Conservation (phyloP, 345 rosid species). For the Microthlaspi erraticum region DNA sequence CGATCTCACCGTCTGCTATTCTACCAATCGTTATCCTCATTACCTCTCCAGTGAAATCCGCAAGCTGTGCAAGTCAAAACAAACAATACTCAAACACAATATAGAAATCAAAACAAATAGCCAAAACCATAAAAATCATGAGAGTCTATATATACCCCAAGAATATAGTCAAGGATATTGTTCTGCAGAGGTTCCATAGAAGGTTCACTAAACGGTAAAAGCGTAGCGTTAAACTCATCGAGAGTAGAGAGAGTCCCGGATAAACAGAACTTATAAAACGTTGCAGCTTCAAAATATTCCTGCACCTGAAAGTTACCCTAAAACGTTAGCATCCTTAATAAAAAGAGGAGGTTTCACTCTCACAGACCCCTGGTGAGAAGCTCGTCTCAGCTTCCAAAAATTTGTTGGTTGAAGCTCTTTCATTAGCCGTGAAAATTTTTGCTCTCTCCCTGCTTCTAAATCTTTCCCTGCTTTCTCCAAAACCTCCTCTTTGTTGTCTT, state of each 20-base stretch:
- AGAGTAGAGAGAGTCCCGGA: slow-evolving; percentile 69
- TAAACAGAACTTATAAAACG: slow-evolving; percentile 80
- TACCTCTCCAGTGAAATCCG: slow-evolving; percentile 96
- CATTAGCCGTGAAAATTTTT: slow-evolving; percentile 64
- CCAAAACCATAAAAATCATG: neutral
- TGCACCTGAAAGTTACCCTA: slow-evolving; percentile 65
- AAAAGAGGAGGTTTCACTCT: slow-evolving; percentile 14
- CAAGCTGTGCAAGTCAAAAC: slow-evolving; percentile 58
- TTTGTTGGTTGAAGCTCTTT: slow-evolving; percentile 87
- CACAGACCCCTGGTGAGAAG: slow-evolving; percentile 88
- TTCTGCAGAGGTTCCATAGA: slow-evolving; percentile 76
- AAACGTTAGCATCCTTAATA: slow-evolving; percentile 13
- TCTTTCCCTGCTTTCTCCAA: slow-evolving; percentile 84
- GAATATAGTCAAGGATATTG: slow-evolving; percentile 86
- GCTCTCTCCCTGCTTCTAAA: slow-evolving; percentile 66
- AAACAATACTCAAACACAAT: slow-evolving; percentile 9
- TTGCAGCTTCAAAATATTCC: slow-evolving; percentile 95
- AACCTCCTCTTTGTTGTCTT: slow-evolving; percentile 71
- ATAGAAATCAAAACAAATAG: neutral
- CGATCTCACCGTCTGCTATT: slow-evolving; percentile 88
- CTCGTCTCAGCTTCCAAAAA: slow-evolving; percentile 89
- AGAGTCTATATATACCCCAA: slow-evolving; percentile 67
- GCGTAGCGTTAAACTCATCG: slow-evolving; percentile 74
- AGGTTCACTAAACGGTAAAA: slow-evolving; percentile 70
- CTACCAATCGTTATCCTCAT: slow-evolving; percentile 94